Percentiles rank a stretch among this genome's conserved stretches.
phyloP scores from a whole-genome alignment of 345 rosid genomes.

The Arabidopsis arenosa region DNA sequence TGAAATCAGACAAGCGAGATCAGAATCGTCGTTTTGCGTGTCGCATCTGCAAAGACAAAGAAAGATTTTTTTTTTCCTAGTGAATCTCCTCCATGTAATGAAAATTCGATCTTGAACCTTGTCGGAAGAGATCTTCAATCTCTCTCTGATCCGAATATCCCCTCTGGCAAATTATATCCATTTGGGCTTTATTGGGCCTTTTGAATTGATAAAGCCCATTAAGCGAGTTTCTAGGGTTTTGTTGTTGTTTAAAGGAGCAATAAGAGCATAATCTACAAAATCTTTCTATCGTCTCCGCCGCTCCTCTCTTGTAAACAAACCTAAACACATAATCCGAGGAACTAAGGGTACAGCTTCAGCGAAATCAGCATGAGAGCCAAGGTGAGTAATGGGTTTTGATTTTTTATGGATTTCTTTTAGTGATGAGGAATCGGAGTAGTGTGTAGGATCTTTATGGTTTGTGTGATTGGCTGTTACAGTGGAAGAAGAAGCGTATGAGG shows the following conservation, averaged over 20 bases:
- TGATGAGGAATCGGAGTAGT: not conserved
- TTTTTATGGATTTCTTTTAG: not conserved
- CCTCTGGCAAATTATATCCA: not conserved
- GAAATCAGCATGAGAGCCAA: conserved; percentile 42
- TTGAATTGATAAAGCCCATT: not conserved
- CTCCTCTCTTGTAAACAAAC: conserved; percentile 1
- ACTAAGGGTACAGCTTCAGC: not conserved
- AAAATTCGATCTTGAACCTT: not conserved
- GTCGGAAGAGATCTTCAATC: conserved; percentile 19
- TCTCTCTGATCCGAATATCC: conserved; percentile 16
- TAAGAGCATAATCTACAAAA: not conserved
- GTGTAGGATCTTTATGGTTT: not conserved
- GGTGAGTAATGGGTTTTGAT: conserved; percentile 23
- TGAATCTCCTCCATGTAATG: conserved; percentile 24
- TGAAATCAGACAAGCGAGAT: not conserved
- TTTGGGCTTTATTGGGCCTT: conserved; percentile 14
- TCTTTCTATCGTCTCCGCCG: conserved; percentile 29
- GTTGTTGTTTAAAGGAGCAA: conserved; percentile 18
- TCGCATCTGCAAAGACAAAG: conserved; percentile 9
- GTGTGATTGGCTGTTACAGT: conserved; percentile 48
- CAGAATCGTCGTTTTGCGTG: conserved; percentile 17
- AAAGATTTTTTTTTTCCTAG: not conserved
- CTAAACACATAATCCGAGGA: not conserved
- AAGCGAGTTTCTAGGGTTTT: conserved; percentile 30
- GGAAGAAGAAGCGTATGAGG: conserved; percentile 99